Conservation (phyloP, 768 basidiomycete genomes). For the Botryobasidium botryosum region DNA sequence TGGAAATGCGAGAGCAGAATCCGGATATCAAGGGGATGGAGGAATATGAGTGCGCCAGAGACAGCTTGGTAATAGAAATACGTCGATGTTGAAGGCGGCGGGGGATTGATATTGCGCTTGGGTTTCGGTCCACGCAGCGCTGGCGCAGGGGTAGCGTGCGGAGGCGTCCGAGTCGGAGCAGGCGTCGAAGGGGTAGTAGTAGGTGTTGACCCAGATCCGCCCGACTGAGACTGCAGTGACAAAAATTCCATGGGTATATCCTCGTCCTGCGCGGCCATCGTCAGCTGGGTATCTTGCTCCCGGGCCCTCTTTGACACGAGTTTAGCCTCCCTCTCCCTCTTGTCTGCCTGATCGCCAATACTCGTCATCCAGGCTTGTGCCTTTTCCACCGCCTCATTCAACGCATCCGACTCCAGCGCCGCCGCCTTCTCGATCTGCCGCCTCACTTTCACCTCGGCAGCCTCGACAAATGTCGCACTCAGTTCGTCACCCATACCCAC, state of each 20-base stretch:
- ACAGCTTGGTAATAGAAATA: slow-evolving; percentile 96
- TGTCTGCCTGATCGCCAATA: no score
- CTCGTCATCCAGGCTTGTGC: slow-evolving; percentile 20
- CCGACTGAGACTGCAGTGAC: slow-evolving; percentile 21
- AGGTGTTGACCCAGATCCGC: slow-evolving; percentile 7
- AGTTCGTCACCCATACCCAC: slow-evolving; percentile 56
- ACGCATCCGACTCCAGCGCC: slow-evolving; percentile 51
- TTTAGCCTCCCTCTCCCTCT: no score
- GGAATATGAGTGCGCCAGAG: slow-evolving; percentile 77
- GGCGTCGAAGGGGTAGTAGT: not conserved
- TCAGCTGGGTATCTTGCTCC: slow-evolving; percentile 13
- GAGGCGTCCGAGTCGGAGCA: slow-evolving; percentile 5
- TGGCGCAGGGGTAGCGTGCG: slow-evolving; percentile 1
- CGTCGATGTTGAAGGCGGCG: slow-evolving; percentile 71
- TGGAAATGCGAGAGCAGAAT: slow-evolving; percentile 75
- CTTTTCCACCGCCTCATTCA: slow-evolving; percentile 48
- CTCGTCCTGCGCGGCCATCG: slow-evolving; percentile 7
- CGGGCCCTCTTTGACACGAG: slow-evolving; percentile 18
- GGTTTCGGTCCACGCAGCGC: not conserved
- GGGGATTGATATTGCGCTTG: slow-evolving; percentile 59
- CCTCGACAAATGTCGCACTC: slow-evolving; percentile 62
- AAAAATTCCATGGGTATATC: slow-evolving; percentile 47
- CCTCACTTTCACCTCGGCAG: slow-evolving; percentile 57
- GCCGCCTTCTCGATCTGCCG: slow-evolving; percentile 64
- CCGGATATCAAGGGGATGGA: slow-evolving; percentile 91